Conservation (phyloP, 1,284 basidiomycete species). For the Wolfiporia cocos region DNA sequence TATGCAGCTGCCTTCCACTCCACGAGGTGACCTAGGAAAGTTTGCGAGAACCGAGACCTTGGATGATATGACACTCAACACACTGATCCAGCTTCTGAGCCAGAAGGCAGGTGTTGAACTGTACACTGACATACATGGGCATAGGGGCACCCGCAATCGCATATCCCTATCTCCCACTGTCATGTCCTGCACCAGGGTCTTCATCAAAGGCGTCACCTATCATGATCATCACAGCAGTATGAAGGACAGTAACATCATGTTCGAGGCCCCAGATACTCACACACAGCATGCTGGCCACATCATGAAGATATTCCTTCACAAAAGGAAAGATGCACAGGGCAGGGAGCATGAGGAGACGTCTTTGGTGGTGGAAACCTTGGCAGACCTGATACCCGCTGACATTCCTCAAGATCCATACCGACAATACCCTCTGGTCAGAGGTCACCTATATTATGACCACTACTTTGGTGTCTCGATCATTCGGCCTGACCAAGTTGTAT, state of each 20-base stretch:
- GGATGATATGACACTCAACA: background rate
- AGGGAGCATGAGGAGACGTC: background rate
- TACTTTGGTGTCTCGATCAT: too few species aligned
- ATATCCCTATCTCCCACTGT: background rate
- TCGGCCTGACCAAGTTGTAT: too few species aligned
- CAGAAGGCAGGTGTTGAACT: background rate
- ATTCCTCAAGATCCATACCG: background rate
- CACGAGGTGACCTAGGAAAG: background rate
- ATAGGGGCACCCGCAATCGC: background rate
- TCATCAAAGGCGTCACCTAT: background rate
- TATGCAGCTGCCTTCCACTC: background rate
- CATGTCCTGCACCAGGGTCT: background rate
- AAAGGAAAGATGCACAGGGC: background rate
- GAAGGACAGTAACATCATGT: background rate
- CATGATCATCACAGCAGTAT: background rate
- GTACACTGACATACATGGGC: background rate
- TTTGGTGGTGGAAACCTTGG: background rate
- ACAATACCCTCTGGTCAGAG: background rate
- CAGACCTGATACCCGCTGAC: background rate
- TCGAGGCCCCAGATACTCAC: background rate
- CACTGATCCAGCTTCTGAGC: background rate
- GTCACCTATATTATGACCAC: background rate
- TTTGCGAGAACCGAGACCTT: background rate
- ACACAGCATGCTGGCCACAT: background rate
- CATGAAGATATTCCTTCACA: background rate